Evolutionary conservation across 345 rosid genomes (phyloP).

Genomic region (Carallia pectinifolia): DNA sequence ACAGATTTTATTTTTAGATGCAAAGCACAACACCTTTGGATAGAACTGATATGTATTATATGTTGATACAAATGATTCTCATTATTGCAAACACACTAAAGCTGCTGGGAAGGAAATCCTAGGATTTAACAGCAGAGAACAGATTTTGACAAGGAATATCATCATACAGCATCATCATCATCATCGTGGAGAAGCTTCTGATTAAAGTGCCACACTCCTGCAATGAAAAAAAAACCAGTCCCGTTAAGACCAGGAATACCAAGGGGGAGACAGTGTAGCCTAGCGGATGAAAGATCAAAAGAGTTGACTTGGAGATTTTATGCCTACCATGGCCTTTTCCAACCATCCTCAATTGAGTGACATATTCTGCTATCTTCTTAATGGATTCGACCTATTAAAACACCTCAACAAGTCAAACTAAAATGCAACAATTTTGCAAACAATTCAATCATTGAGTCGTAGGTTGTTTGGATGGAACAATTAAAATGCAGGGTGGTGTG

Average conservation of each 20-base stretch:
- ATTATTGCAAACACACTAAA: neutral
- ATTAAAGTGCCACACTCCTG: slow-evolving; percentile 89
- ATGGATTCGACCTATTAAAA: slow-evolving; percentile 63
- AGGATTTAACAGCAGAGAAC: neutral
- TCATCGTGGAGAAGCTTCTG: slow-evolving; percentile 63
- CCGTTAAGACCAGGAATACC: neutral
- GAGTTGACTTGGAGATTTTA: neutral
- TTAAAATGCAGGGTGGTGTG: too few relatives aligned
- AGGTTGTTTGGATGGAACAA: too few relatives aligned
- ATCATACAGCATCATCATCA: slow-evolving; percentile 35
- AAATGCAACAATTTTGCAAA: neutral
- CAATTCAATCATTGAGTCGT: neutral
- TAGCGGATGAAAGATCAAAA: too few relatives aligned
- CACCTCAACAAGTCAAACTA: neutral
- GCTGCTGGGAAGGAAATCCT: neutral
- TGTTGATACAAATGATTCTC: too few relatives aligned
- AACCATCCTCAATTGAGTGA: slow-evolving; percentile 20
- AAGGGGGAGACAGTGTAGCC: neutral
- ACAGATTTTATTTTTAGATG: too few relatives aligned
- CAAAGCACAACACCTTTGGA: too few relatives aligned
- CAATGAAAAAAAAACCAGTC: neutral
- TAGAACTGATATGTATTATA: too few relatives aligned
- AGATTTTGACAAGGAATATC: slow-evolving; percentile 1
- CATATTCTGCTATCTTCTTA: slow-evolving; percentile 17
- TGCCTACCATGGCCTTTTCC: slow-evolving; percentile 34